These are phyloP conservation scores for Penium margaritaceum DNA, from an alignment of 139 green algal species.

Conservation along the genomic window DNA sequence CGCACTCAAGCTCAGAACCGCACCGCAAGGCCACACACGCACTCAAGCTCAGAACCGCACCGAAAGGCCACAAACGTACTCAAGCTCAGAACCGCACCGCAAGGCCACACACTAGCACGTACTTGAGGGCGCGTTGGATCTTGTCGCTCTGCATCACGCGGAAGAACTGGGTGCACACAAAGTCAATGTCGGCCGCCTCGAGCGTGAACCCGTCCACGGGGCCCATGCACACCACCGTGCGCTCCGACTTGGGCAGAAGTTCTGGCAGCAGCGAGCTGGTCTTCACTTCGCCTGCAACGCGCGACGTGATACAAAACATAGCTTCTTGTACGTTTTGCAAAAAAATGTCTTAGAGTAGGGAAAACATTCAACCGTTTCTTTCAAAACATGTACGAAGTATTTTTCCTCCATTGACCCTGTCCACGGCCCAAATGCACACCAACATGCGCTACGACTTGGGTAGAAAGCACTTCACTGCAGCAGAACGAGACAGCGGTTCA, in stretches of 20 bases:
- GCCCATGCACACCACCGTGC: slow-evolving; percentile 22
- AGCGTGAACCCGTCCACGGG: slow-evolving; percentile 34
- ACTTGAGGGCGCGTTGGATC: slow-evolving; percentile 35
- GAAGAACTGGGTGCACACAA: slow-evolving; percentile 28
- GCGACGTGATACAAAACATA: not conserved
- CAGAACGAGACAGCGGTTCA: not conserved
- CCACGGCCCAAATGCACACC: no score
- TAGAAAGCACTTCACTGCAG: no score
- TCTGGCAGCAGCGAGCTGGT: slow-evolving; percentile 1
- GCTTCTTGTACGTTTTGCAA: not conserved
- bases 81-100: no score
- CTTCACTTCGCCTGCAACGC: slow-evolving; percentile 6
- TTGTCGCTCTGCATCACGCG: slow-evolving; percentile 9
- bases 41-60: no score
- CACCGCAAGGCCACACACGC: no score
- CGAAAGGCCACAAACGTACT: no score
- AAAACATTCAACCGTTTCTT: slow-evolving; percentile 6
- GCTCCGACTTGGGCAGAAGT: slow-evolving; percentile 20
- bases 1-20: no score
- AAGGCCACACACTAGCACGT: no score
- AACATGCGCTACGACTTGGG: no score
- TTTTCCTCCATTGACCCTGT: no score
- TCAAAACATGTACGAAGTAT: no score
- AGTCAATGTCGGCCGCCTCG: slow-evolving; percentile 29
- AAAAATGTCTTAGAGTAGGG: not conserved